Conservation (phyloP, 2,329 filamentous ascomycete species). For the Penicillium sp. region DNA sequence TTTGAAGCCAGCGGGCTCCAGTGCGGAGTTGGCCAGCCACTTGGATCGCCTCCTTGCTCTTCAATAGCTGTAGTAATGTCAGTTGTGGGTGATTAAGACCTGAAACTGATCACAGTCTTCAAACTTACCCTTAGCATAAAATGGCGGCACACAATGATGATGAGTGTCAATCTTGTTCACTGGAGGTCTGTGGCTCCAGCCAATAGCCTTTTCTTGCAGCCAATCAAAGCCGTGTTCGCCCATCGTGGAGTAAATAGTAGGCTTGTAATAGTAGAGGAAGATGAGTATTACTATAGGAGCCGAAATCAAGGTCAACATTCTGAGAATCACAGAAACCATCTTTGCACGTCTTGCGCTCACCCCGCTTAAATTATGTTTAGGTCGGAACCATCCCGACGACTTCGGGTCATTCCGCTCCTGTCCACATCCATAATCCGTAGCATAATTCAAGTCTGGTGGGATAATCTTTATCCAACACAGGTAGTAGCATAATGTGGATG, state of each 20-base stretch:
- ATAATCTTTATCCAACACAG: no score
- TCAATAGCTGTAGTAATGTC: neutral
- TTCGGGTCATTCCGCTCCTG: no score
- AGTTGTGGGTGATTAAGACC: neutral
- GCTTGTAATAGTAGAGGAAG: neutral
- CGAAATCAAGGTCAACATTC: no score
- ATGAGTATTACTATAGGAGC: no score
- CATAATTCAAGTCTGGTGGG: no score
- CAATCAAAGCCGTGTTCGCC: neutral
- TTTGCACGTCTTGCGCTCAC: no score
- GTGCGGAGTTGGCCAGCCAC: neutral
- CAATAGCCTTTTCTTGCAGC: neutral
- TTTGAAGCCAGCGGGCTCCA: conserved; percentile 14
- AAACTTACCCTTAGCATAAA: neutral
- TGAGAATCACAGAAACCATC: no score
- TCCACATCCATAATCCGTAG: no score
- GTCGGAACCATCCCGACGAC: no score
- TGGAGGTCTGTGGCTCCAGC: neutral
- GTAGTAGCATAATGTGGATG: no score
- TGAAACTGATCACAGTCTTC: no score
- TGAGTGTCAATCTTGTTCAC: neutral
- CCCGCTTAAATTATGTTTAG: no score
- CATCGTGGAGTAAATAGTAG: neutral
- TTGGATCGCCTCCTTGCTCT: neutral
- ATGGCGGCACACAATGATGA: neutral